Evolutionary conservation across 2,329 filamentous ascomycete genomes (phyloP), one percentile per base, ranked within the genome.

Genomic region (Keithomyces neogunnii): DNA sequence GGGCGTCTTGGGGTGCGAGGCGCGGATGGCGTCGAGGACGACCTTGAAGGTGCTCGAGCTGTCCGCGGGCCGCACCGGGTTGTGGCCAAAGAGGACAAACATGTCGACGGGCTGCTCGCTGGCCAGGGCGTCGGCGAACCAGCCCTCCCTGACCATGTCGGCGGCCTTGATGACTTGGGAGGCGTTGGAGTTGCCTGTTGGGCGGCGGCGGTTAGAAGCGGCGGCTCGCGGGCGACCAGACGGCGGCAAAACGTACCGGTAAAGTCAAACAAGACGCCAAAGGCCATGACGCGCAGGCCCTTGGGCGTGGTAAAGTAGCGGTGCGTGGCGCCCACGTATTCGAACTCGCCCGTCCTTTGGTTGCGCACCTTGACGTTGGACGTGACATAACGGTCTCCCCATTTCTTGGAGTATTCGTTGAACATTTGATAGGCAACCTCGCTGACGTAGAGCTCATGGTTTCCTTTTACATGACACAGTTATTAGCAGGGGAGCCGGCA

Each of bases 361-460:
- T 73, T 70, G 50, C 66, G 56, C 45, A 72, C 68, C 59, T 73
- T 68, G 44, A 74, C 72, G 50, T 74, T 74, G 55, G 70, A 73
- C 2, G 71, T 74, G 50, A 74, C 59, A 45, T 73, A 74, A 33
- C 63, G 68, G 48, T 74, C 69, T 28, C 70, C 71, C 67, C 71
- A 86, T 53, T 76, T 73, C 51, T 74, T 75, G 38, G 78, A 75
- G 57, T 85, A 83, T 48, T 80, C 73, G 54, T 70, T 70, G 60
- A 82, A 80, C 8, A 79, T 78, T 59, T 85, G 75, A 54, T 84
- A 83, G 1, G 82, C 76, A 48, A 85, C 75, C 32, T 80, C 75
- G 8, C 76, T 75, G 8, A 82, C 72, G 60, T 85, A 85, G 5
- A 86, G 73, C 66, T 86, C 83, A 57, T 86, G 82, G 60, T 86